Conservation (phyloP, 1,139 yeast species). For the Suhomyces coccinellae region DNA sequence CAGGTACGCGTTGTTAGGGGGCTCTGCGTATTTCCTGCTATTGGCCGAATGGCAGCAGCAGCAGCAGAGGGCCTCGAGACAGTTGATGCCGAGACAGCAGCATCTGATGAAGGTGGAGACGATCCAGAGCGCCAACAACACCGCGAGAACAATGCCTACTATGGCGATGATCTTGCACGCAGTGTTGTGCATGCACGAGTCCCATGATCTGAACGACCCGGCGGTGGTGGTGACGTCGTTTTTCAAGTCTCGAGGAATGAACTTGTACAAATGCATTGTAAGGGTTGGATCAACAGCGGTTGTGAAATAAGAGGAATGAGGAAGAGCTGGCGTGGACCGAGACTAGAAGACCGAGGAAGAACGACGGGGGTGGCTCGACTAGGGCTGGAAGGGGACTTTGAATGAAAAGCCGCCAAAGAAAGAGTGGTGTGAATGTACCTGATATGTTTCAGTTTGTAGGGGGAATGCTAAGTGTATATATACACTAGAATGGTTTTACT, state of each 20-base stretch:
- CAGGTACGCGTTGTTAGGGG: conserved; percentile 24
- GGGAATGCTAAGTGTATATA: neutral
- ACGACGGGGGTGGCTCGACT: neutral
- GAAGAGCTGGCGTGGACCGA: neutral
- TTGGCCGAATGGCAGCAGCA: conserved; percentile 42
- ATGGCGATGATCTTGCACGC: conserved; percentile 77
- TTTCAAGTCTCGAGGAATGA: conserved; percentile 11
- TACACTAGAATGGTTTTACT: no score
- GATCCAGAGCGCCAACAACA: conserved; percentile 45
- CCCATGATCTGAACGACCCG: conserved; percentile 64
- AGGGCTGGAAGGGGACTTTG: neutral
- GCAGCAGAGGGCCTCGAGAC: conserved; percentile 48
- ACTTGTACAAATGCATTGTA: conserved; percentile 6
- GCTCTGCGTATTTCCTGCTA: conserved; percentile 18
- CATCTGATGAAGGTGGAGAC: conserved; percentile 44
- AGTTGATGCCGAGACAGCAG: conserved; percentile 45
- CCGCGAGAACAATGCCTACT: conserved; percentile 66
- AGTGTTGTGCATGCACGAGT: conserved; percentile 75
- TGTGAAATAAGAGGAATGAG: no score
- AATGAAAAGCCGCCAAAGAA: neutral
- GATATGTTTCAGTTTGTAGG: neutral
- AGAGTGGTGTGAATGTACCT: neutral
- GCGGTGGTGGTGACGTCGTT: conserved; percentile 45
- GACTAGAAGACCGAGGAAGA: neutral
- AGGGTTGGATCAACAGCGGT: neutral